Evolutionary conservation across 2,329 filamentous ascomycete species (phyloP).

Genomic region (Calonectria henricotiae): DNA sequence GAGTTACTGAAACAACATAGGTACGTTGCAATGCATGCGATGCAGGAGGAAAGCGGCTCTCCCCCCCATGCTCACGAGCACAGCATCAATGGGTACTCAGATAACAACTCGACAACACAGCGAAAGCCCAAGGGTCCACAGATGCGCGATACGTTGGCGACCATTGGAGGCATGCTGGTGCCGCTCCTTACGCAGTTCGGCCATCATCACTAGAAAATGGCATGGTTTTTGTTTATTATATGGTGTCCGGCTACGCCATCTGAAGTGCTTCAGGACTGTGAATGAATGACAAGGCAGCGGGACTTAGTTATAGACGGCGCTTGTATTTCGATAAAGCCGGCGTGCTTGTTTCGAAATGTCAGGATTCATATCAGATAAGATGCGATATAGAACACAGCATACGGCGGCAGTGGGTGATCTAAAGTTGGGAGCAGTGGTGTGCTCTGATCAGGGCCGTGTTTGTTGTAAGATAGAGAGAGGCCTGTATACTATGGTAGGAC

Average conservation of each 20-base stretch:
- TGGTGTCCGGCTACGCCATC: slow-evolving; percentile 36
- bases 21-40: slow-evolving; percentile 98
- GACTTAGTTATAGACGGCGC: slow-evolving; percentile 40
- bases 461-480: slow-evolving; percentile 38
- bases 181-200: slow-evolving; percentile 85
- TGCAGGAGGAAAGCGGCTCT: slow-evolving; percentile 81
- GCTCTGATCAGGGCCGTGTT: slow-evolving; percentile 31
- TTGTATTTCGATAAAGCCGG: slow-evolving; percentile 45
- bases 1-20: slow-evolving; percentile 63
- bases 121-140: slow-evolving; percentile 71
- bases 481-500: slow-evolving; percentile 28
- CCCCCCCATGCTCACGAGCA: slow-evolving; percentile 72
- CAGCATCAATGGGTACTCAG: slow-evolving; percentile 70
- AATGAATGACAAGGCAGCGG: slow-evolving; percentile 36
- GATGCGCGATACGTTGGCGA: slow-evolving; percentile 80
- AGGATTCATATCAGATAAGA: slow-evolving; percentile 35
- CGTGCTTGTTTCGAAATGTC: slow-evolving; percentile 44
- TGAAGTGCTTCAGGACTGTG: slow-evolving; percentile 28
- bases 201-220: slow-evolving; percentile 74
- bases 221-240: slow-evolving; percentile 28
- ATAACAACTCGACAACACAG: slow-evolving; percentile 63
- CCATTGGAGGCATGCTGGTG: slow-evolving; percentile 83
- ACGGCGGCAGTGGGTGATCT: slow-evolving; percentile 30
- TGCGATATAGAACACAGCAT: slow-evolving; percentile 39
- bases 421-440: slow-evolving; percentile 23